Evolutionary conservation across 495 filamentous ascomycete species (phyloP), one percentile per base, ranked within the genome.

Genomic region (Talaromyces nanjingensis): DNA sequence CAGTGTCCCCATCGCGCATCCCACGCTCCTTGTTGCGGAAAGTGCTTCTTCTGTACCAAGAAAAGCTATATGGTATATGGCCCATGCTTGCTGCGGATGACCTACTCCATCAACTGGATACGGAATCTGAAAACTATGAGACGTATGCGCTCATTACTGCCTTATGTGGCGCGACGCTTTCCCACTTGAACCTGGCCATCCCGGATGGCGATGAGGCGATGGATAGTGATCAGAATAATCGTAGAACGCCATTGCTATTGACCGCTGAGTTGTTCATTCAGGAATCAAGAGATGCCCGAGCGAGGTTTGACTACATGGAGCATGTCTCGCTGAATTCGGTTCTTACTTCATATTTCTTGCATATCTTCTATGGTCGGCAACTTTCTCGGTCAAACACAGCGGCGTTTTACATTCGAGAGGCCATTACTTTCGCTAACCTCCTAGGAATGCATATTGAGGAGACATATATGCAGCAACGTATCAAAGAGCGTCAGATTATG

Each of bases 351-450:
- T 80, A 79, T 60, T 81, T 80, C 52, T 65, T 80, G n/a, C 79
- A 80, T 60, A 73, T 77, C 11, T 80, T 76, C 64, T 77, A 77
- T 65, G 77, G 77, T 34, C 77, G 79, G 55, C 73, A 74, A 39
- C 67, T 73, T n/a, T 69, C 74, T 1, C 74, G 77, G 6, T 74
- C 73, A 31, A 68, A 74, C 16, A 72, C 73, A 39, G 79, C 77
- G 0, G 64, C 76, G 6, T 64, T 80, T 8, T 75, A 77, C 61
- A 65, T 81, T 37, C 68, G 77, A 57, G 79, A 81, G 61, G 74
- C 77, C 5, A 77, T 81, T 52, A 76, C 79, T 1, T 67, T 79
- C 14, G 74, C 76, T 4, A 77, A 81, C 63, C 29, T 58, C 24
- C 29, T 58, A n/a, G 55, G 55, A 7, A 58, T 58, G 55, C 55